These are phyloP conservation scores for Oryza rufipogon DNA, from an alignment of 176 grass and related monocot species.

Conservation along the genomic window DNA sequence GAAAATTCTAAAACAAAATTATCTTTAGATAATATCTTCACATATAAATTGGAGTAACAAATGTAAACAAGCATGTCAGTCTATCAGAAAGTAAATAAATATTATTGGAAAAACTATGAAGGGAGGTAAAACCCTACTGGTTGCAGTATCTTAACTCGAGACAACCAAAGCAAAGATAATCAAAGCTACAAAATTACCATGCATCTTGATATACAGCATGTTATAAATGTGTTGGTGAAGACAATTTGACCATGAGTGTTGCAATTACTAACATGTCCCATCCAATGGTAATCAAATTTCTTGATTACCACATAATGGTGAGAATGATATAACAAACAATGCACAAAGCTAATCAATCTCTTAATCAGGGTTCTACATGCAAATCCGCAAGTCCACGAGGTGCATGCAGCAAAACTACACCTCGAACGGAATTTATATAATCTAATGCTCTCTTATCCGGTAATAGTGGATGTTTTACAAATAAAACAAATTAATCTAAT, in stretches of 20 bases:
- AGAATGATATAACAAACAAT: not conserved
- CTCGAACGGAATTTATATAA: not conserved
- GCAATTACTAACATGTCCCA: not conserved
- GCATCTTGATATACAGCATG: constrained; percentile 12
- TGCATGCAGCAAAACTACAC: constrained; percentile 59
- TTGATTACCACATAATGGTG: not conserved
- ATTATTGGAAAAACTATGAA: not conserved
- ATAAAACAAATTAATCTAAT: constrained; percentile 16
- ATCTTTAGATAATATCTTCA: not conserved
- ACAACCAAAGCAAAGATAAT: constrained; percentile 14
- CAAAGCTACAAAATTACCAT: constrained; percentile 24
- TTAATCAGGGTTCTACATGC: constrained; percentile 32
- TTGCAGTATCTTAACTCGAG: constrained; percentile 2
- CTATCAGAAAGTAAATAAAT: not conserved
- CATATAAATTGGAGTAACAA: not conserved
- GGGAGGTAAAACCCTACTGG: not conserved
- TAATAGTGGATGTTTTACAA: not conserved
- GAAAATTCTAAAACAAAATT: not conserved
- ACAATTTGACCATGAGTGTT: not conserved
- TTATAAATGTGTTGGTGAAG: not conserved
- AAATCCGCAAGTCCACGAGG: constrained; percentile 42
- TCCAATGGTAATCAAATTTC: not conserved
- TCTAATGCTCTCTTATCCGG: constrained; percentile 11
- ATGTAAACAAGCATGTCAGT: not conserved
- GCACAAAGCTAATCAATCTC: not conserved